Conservation (phyloP, 352 stramenopile genomes). For the Globisporangium echinulatum region DNA sequence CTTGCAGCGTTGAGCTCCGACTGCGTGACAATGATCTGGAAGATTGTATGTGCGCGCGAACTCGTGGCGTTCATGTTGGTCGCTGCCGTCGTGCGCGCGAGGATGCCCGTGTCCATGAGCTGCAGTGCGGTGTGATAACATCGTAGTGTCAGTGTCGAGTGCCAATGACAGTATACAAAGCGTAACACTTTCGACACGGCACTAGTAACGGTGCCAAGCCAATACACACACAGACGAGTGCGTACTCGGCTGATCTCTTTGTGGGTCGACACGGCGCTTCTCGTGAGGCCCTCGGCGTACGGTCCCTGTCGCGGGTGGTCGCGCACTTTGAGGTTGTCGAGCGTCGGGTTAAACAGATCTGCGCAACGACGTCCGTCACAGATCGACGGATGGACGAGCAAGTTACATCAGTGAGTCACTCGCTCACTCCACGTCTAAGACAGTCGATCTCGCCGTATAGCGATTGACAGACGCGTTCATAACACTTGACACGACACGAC, state of each 20-base stretch:
- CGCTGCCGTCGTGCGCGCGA: conserved; percentile 73
- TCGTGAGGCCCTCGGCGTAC: conserved; percentile 77
- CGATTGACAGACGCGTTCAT: no score
- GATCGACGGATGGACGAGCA: background rate
- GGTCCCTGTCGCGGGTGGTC: conserved; percentile 81
- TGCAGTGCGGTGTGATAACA: conserved; percentile 11
- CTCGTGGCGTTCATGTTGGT: conserved; percentile 87
- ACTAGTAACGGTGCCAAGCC: background rate
- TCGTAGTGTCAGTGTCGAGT: background rate
- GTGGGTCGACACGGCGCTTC: conserved; percentile 75
- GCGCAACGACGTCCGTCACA: background rate
- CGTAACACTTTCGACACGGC: no score
- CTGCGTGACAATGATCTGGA: conserved; percentile 82
- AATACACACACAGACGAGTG: background rate
- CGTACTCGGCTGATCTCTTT: conserved; percentile 65
- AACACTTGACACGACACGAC: background rate
- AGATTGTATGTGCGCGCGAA: conserved; percentile 78
- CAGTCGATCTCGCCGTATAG: no score
- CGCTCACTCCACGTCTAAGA: background rate
- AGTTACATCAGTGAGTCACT: no score
- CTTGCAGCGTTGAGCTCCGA: conserved; percentile 62
- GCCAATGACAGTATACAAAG: background rate
- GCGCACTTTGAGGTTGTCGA: conserved; percentile 84
- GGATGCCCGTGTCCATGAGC: conserved; percentile 82
- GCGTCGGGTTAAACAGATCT: conserved; percentile 82